Base-by-base conservation (phyloP, 306 rosid genomes). In the Inga laurina region DNA sequence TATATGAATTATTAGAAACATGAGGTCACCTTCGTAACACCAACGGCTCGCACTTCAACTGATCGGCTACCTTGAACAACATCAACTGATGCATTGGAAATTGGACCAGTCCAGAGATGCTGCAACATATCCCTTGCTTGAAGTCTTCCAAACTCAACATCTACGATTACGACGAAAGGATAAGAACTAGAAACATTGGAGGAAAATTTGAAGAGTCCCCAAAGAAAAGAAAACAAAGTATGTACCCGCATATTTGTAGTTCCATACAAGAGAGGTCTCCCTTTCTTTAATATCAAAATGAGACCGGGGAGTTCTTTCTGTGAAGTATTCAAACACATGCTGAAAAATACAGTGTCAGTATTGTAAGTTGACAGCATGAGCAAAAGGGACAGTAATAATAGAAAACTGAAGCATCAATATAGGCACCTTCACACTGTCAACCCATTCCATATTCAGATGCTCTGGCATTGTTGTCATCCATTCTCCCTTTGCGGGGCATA, bases 401-500 rank as follows among this genome's bases (percentile, higher is more conserved):
- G 41, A 85, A 74, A 83, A 78, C 64, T 49, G 22, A 24, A 81
- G 64, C 75, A 76, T 80, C 74, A 83, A 41, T 51, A 82, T 44
- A 59, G 78, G 73, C 79, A 93, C 99, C 97, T 91, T 88, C 84
- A 95, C 91, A 35, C 98, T 95, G 56, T 91, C 97, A 59, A 91
- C 89, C 99, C 99, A 95, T 77, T 95, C 99, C 99, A 93, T 93
- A 85, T 91, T 95, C 85, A 92, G 83, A 79, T 92, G 98, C 77
- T 95, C 99, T 4, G 98, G 99, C 99, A 95, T 95, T 65, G 99
- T 95, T 74, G 99, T 93, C 99, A 95, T 93, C 99, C 99, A 95
- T 34, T 87, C 91, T 54, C 98, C 98, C 82, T 80, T 87, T 18
- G 99, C 87, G 75, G 75, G 85, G 62, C 93, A 89, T 77, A 95